Percentiles rank a stretch among this genome's conserved stretches.
These are phyloP conservation scores for Amanita jacksonii DNA, from an alignment of 768 basidiomycete genomes.

Conservation along the genomic window DNA sequence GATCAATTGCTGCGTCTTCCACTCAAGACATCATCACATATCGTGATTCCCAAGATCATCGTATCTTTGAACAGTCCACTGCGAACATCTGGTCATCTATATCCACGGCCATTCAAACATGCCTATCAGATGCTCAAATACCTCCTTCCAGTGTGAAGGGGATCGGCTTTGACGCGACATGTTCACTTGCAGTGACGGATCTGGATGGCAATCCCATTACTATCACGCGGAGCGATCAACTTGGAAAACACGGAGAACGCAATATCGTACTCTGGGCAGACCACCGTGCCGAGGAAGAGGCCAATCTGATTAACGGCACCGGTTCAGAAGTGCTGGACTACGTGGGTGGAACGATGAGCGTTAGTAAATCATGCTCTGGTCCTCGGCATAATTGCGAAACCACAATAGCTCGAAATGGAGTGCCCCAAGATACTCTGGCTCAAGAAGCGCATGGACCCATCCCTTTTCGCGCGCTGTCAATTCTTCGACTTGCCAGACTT, in stretches of 20 bases:
- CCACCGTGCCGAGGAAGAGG: slow-evolving; percentile 89
- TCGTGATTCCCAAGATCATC: slow-evolving; percentile 75
- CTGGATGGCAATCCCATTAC: slow-evolving; percentile 61
- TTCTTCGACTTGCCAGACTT: slow-evolving; percentile 94
- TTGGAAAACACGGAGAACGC: slow-evolving; percentile 62
- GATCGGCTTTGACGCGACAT: slow-evolving; percentile 92
- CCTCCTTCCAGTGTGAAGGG: slow-evolving; percentile 64
- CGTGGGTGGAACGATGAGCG: slow-evolving; percentile 95
- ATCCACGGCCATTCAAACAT: slow-evolving; percentile 47
- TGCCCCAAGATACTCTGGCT: slow-evolving; percentile 97
- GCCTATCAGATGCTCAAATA: slow-evolving; percentile 49
- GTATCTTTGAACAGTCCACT: slow-evolving; percentile 96
- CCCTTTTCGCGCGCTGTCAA: slow-evolving; percentile 64
- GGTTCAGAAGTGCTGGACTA: slow-evolving; percentile 84
- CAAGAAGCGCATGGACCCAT: slow-evolving; percentile 73
- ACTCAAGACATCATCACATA: slow-evolving; percentile 79
- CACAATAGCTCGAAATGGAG: slow-evolving; percentile 97
- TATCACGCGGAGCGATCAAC: slow-evolving; percentile 57
- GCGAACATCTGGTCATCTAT: slow-evolving; percentile 77
- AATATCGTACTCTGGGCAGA: slow-evolving; percentile 97
- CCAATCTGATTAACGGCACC: slow-evolving; percentile 79
- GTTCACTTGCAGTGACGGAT: slow-evolving; percentile 84
- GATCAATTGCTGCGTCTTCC: slow-evolving; percentile 67
- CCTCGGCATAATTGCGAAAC: too few species aligned
- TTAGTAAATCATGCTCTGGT: too few species aligned